phyloP scores from a whole-genome alignment of 768 basidiomycete genomes.

The Pulveroboletus sp. region DNA sequence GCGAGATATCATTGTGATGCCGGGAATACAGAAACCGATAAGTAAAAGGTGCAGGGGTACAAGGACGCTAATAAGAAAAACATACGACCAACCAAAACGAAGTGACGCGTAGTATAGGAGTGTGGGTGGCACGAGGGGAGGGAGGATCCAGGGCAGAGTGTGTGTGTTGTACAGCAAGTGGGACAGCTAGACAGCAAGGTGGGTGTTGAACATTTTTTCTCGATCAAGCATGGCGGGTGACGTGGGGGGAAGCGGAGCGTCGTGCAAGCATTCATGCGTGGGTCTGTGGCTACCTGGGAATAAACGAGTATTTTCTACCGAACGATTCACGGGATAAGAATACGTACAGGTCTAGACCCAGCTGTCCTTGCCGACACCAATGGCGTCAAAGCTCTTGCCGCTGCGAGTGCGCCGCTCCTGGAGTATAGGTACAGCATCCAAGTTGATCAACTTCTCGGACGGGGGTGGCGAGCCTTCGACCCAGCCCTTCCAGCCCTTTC shows the following conservation, averaged over 20 bases:
- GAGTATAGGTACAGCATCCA: conserved; percentile 68
- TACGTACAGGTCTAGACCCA: conserved; percentile 65
- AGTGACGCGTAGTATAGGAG: conserved; percentile 20
- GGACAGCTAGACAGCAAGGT: conserved; percentile 15
- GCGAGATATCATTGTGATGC: conserved; percentile 28
- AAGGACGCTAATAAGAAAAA: conserved; percentile 27
- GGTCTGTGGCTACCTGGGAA: conserved; percentile 2
- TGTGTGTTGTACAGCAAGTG: conserved; percentile 26
- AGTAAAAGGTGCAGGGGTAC: conserved; percentile 26
- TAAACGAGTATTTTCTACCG: conserved; percentile 51
- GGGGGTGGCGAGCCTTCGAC: conserved; percentile 82
- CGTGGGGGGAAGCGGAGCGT: background rate
- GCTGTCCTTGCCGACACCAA: conserved; percentile 70
- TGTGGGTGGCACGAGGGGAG: conserved; percentile 10
- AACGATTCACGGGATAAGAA: conserved; percentile 29
- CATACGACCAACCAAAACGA: conserved; percentile 18
- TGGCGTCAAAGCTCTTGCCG: conserved; percentile 82
- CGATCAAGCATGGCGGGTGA: conserved; percentile 5
- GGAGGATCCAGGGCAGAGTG: conserved; percentile 18
- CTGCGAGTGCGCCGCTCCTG: conserved; percentile 78
- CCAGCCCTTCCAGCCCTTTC: conserved; percentile 91
- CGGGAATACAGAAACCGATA: conserved; percentile 29
- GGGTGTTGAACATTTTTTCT: conserved; percentile 10
- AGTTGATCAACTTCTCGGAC: conserved; percentile 77
- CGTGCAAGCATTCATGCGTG: background rate